These are phyloP conservation scores for Mortierella antarctica DNA, from an alignment of 192 early-diverging fungal species.

Conservation along the genomic window DNA sequence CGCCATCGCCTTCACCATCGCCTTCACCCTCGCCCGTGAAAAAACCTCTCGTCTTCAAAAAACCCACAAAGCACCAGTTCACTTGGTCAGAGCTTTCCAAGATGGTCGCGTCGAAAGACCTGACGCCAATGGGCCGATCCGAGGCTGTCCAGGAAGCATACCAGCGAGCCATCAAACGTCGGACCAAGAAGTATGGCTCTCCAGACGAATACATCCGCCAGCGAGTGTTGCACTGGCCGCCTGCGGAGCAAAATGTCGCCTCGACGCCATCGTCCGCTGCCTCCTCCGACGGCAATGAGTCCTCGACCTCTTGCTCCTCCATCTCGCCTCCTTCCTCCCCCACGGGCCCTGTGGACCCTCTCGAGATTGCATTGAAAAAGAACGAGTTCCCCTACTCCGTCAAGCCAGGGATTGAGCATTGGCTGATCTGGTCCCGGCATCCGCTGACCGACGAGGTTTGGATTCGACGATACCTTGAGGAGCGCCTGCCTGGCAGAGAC, in stretches of 20 bases:
- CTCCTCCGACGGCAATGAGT: conserved; percentile 43
- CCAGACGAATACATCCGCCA: conserved; percentile 53
- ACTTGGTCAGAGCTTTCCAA: conserved; percentile 29
- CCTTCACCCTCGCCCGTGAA: conserved; percentile 13
- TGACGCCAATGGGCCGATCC: conserved; percentile 38
- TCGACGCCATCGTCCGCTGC: background rate
- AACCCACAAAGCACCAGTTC: conserved; percentile 49
- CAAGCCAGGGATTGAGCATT: conserved; percentile 44
- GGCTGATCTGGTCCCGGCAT: conserved; percentile 46
- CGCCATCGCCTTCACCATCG: conserved; percentile 1
- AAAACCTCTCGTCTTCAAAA: conserved; percentile 51
- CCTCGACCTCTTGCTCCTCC: conserved; percentile 18
- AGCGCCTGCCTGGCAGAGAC: conserved; percentile 40
- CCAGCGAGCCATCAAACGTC: conserved; percentile 36
- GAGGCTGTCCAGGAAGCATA: conserved; percentile 36
- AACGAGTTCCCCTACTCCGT: conserved; percentile 53
- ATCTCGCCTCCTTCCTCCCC: conserved; percentile 23
- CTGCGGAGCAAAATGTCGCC: conserved; percentile 5
- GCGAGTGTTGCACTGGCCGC: conserved; percentile 43
- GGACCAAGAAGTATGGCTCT: conserved; percentile 46
- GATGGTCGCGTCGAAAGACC: conserved; percentile 38
- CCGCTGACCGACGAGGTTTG: conserved; percentile 40
- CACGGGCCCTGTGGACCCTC: conserved; percentile 34
- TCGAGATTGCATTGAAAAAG: conserved; percentile 39
- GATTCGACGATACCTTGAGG: conserved; percentile 42